Evolutionary conservation across 2,329 filamentous ascomycete species (phyloP), one percentile per base, ranked within the genome.

Genomic region (Xylaria sp.): DNA sequence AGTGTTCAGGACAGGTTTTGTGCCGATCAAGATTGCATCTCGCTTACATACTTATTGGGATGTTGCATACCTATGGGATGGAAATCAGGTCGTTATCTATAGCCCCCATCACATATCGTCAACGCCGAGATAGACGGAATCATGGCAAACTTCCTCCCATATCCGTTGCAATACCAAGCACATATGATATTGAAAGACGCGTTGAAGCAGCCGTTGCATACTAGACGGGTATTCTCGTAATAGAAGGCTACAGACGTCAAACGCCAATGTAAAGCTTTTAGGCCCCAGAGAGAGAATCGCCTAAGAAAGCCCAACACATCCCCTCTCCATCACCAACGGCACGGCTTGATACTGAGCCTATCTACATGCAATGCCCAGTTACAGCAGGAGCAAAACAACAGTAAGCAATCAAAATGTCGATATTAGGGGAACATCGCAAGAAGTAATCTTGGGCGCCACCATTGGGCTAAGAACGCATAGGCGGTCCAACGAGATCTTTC

Each of bases 351-450:
- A 54, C 49, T 19, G 17, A 31, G 5, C 19, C 33, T 40, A 7
- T 37, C 13, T 27, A n/a, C 29, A 21, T 17, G 51, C 51, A 54
- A 54, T 40, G n/a, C n/a, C n/a, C n/a, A n/a, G n/a, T n/a, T 40
- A 31, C 10, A 38, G 31, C 19, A 13, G 27, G 9, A 17, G 21
- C 33, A 38, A 19, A 51, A 37, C 29, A 56, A 60, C 58, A 60
- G 58, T 56, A 56, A 60, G 52, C 52, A 31, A 31, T 43, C 11
- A 47, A 38, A 6, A 56, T 8, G n/a, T 6, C 27, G 13, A 44
- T 17, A 21, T 23, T 41, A 25, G 19, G 40, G 11, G 38, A 2
- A 38, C 40, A 13, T 43, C 19, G 35, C 21, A 17, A 11, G 23
- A 23, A 17, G 40, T 11, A 19, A 25, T 33, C 44, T 33, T 9